phyloP scores from a whole-genome alignment of 176 grass and related monocot species.

The Chloris gayana region DNA sequence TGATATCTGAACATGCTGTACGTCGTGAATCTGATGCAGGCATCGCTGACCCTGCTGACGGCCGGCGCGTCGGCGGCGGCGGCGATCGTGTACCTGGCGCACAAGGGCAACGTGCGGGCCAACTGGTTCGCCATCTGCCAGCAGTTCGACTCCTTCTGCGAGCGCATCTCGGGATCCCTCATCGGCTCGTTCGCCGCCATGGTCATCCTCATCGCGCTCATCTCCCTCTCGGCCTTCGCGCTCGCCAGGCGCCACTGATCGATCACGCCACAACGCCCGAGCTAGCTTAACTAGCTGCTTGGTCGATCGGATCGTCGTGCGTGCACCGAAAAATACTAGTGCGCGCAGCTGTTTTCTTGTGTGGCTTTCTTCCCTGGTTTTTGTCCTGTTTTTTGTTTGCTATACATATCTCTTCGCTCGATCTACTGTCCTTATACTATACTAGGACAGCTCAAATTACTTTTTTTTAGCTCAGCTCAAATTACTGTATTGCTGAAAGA shows the following conservation, averaged over 20 bases:
- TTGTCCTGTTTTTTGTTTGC: background rate
- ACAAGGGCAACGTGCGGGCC: slow-evolving; percentile 65
- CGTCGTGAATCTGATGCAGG: background rate
- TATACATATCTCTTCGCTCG: background rate
- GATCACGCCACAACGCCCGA: background rate
- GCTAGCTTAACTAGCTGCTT: background rate
- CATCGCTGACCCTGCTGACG: slow-evolving; percentile 53
- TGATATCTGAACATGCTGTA: background rate
- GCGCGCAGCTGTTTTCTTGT: background rate
- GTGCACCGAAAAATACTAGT: background rate
- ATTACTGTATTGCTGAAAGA: background rate
- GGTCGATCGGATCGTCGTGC: background rate
- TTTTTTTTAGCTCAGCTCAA: background rate
- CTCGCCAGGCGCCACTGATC: slow-evolving; percentile 45
- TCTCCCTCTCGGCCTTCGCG: slow-evolving; percentile 48
- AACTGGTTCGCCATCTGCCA: slow-evolving; percentile 76
- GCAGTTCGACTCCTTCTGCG: slow-evolving; percentile 72
- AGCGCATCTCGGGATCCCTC: slow-evolving; percentile 69
- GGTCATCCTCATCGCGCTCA: slow-evolving; percentile 46
- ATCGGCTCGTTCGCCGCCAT: slow-evolving; percentile 62
- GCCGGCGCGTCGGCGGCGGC: slow-evolving; percentile 50
- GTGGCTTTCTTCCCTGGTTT: background rate
- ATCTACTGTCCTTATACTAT: slow-evolving; percentile 8
- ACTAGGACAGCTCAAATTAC: background rate
- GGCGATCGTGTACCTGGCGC: slow-evolving; percentile 66